Evolutionary conservation across 768 basidiomycete genomes (phyloP), one percentile per base, ranked within the genome.

Genomic region (Boletus insuetus): DNA sequence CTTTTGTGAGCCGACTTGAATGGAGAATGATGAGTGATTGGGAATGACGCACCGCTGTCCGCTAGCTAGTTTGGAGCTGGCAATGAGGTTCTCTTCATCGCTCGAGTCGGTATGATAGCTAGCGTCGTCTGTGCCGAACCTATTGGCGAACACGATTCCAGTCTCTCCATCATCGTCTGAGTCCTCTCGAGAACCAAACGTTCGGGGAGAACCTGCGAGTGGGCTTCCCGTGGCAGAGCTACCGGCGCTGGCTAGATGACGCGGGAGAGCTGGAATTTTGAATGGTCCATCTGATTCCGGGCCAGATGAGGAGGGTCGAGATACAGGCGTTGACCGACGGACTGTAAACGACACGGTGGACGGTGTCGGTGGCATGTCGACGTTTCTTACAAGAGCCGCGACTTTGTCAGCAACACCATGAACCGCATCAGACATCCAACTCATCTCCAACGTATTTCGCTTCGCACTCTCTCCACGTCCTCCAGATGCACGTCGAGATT

Each of bases 301-400:
- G 11, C 83, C 85, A 32, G 85, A 80, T 0, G 88, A 88, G 0
- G 77, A 68, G 17, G 80, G 78, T 12, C 87, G 79, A 7, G 88
- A 86, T 0, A 77, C 67, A 1, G 89, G 87, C 0, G 84, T 84
- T 0, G 94, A 94, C 9, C 91, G 80, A 41, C 91, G 83, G 54
- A 96, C 79, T 2, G 88, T 94, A 72, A 96, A 95, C 1, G 93
- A 94, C 39, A 94, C 80, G 59, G 83, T 81, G 20, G 38, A 39
- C 17, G 65, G 60, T n/a, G 66, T 51, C 11, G 65, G n/a, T 22
- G 58, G 38, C 69, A 69, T 68, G 44, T 44, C 22, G 55, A n/a
- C n/a, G n/a, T n/a, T n/a, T n/a, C n/a, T n/a, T n/a, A n/a, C 3
- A 19, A 4, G 14, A 24, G 24, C 37, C 11, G 31, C 37, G 2